Percentiles rank a stretch among this genome's conserved stretches.
Conservation (phyloP, 2,329 filamentous ascomycete genomes). For the Penicillium sp. region DNA sequence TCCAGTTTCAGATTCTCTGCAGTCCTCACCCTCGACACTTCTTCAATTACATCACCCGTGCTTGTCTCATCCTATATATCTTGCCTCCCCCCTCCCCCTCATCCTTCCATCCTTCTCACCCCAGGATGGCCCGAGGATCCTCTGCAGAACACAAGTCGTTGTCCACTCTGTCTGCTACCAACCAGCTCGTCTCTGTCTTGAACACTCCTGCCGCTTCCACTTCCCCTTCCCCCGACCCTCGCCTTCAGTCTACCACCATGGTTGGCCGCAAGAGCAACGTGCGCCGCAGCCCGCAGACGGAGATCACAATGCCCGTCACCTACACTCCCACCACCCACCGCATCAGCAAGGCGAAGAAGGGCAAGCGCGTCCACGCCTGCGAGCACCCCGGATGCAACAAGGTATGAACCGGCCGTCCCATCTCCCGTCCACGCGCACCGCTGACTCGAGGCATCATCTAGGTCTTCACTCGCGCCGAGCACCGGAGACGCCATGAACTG, state of each 20-base stretch:
- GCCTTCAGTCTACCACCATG: conserved; percentile 14
- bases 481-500: conserved; percentile 49
- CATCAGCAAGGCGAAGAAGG: conserved; percentile 53
- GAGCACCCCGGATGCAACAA: conserved; percentile 49
- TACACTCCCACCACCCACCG: conserved; percentile 51
- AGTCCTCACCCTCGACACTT: conserved; percentile 5
- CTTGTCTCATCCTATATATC: conserved; percentile 16
- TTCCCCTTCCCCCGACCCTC: conserved; percentile 18
- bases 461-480: conserved; percentile 52
- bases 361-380: conserved; percentile 51
- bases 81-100: conserved; percentile 1
- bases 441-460: conserved; percentile 17
- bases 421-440: no score
- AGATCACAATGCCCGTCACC: conserved; percentile 38
- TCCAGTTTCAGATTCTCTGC: conserved; percentile 15
- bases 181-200: conserved; percentile 22
- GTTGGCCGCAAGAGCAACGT: conserved; percentile 27
- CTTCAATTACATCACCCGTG: conserved; percentile 10
- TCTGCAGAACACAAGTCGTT: conserved; percentile 23
- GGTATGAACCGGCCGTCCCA: no score
- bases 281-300: conserved; percentile 30
- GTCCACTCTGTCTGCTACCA: conserved; percentile 19
- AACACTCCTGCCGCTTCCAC: conserved; percentile 21
- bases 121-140: conserved; percentile 25
- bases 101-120: conserved; percentile 1